These are phyloP conservation scores for Tritrichomonas musculus DNA, from an alignment of 208 protist genomes.

Conservation along the genomic window DNA sequence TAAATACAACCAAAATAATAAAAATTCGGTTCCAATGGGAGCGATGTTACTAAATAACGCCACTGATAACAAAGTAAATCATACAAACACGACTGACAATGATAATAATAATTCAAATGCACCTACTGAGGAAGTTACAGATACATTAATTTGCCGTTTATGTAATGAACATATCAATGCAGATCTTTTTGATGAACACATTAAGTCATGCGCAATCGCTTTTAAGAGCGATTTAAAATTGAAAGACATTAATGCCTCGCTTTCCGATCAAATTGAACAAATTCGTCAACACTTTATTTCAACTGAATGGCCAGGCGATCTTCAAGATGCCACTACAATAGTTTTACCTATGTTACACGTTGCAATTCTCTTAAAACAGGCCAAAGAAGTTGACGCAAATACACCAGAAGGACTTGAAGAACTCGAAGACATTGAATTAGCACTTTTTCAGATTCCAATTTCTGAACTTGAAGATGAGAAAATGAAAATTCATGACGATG, in stretches of 20 bases:
- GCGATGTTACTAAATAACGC: too few species aligned
- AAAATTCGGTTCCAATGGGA: too few species aligned
- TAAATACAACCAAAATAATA: too few species aligned
- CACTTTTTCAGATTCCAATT: too few species aligned
- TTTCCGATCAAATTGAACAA: background rate
- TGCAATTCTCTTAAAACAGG: background rate
- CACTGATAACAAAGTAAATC: too few species aligned
- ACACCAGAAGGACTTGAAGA: background rate
- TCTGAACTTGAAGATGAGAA: background rate
- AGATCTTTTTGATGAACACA: background rate
- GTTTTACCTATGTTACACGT: background rate
- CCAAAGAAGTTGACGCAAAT: background rate
- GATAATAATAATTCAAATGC: too few species aligned
- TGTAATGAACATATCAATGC: background rate
- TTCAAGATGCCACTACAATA: background rate
- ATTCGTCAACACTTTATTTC: background rate
- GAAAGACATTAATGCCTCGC: background rate
- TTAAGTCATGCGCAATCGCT: background rate
- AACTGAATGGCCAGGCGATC: background rate
- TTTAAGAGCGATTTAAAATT: background rate
- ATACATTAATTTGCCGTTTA: background rate
- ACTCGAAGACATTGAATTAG: background rate
- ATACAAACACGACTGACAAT: too few species aligned
- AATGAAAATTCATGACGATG: background rate
- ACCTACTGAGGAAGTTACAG: too few species aligned